Evolutionary conservation across 2,329 filamentous ascomycete species (phyloP), one percentile per base, ranked within the genome.

Genomic region (Colletotrichum tropicale): DNA sequence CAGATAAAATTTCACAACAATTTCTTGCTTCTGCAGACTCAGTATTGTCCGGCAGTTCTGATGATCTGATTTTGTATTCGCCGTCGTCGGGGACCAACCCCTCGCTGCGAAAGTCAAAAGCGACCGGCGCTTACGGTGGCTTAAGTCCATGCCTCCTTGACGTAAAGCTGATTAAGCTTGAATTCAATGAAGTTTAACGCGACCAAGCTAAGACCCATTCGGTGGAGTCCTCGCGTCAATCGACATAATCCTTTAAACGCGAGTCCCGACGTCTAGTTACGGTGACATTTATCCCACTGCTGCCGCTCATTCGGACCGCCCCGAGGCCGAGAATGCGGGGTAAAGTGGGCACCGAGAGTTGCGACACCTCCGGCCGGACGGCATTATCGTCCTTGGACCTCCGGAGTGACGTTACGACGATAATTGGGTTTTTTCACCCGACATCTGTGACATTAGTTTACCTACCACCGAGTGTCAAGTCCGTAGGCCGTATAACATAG

Each of bases 21-120:
- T 48, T 12, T 5, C 9, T 0, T 1, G 43, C 2, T 3, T 12
- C 18, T 13, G n/a, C 0, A 21, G n/a, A 13, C 1, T 48, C 18
- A 21, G 3, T 21, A 1, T 48, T 21, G 12, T 0, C 6, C 6
- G 10, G 10, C n/a, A 21, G 43, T 12, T 21, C 10, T 48, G n/a
- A 13, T 48, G n/a, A 21, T 48, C n/a, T 21, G n/a, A 48, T 48
- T 48, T 4, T 48, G 43, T 48, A 48, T 48, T 48, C 43, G 21
- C 3, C 9, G 18, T 4, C 9, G 38, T 43, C 21, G n/a, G 43
- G 7, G 43, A 48, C n/a, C 43, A 21, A 48, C 43, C 43, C 43
- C 43, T 48, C 43, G 43, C 43, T n/a, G 1, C 43, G n/a, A 48
- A 48, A 48, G 6, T 48, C 43, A 48, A 48, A 48, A 48, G 43